phyloP scores from a whole-genome alignment of 257 asterid species.

The Orobanche coerulescens region DNA sequence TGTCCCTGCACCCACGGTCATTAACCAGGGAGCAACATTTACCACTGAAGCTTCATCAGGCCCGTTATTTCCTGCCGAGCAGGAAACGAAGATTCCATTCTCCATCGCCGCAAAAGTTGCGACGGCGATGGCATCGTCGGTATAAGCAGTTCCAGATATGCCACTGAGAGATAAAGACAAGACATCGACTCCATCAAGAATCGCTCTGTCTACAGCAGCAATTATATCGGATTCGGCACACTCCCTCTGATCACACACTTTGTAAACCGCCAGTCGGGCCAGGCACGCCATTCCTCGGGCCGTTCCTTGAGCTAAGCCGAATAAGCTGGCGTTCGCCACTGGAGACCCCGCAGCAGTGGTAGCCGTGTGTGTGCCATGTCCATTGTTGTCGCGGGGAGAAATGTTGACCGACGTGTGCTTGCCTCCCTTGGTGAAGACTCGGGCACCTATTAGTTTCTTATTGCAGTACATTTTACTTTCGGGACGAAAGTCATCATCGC shows the following conservation, averaged over 20 bases:
- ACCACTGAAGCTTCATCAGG: slow-evolving; percentile 31
- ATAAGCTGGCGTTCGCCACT: slow-evolving; percentile 41
- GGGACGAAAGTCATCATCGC: slow-evolving; percentile 34
- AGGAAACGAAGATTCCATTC: slow-evolving; percentile 53
- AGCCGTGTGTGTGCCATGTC: slow-evolving; percentile 71
- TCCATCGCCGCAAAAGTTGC: slow-evolving; percentile 69
- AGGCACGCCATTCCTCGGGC: slow-evolving; percentile 71
- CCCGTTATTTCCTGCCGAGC: slow-evolving; percentile 65
- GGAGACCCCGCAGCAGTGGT: slow-evolving; percentile 56
- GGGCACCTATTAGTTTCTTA: slow-evolving; percentile 41
- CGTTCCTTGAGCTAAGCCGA: slow-evolving; percentile 53
- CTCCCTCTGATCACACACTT: slow-evolving; percentile 52
- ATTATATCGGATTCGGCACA: slow-evolving; percentile 57
- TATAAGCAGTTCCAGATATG: slow-evolving; percentile 31
- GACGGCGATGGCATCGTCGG: slow-evolving; percentile 40
- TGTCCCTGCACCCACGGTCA: slow-evolving; percentile 72
- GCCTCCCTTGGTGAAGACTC: slow-evolving; percentile 36
- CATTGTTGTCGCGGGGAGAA: slow-evolving; percentile 62
- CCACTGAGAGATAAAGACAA: slow-evolving; percentile 62
- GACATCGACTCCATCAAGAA: slow-evolving; percentile 56
- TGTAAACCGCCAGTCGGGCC: slow-evolving; percentile 58
- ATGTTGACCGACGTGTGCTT: too few relatives aligned
- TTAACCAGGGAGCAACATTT: slow-evolving; percentile 69
- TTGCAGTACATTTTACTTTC: slow-evolving; percentile 38
- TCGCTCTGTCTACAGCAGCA: slow-evolving; percentile 61